Conservation (phyloP, 805 yeast genomes). For the Candida odintsovae region DNA sequence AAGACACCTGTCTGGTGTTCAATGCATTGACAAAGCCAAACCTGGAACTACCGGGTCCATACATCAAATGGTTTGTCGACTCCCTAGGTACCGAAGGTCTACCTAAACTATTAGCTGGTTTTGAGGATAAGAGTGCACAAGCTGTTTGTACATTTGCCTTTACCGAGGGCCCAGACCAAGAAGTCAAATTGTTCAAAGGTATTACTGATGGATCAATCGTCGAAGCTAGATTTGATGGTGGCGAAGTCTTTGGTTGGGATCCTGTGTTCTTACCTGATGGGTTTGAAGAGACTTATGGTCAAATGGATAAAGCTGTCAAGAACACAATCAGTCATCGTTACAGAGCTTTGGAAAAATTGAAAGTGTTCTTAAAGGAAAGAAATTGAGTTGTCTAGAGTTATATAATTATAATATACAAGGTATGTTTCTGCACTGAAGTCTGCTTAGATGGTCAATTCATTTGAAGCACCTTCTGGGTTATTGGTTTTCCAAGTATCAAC, state of each 20-base stretch:
- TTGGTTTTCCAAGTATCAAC: conserved; percentile 65
- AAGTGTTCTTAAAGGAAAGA: conserved; percentile 40
- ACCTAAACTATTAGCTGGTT: conserved; percentile 71
- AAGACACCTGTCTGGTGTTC: conserved; percentile 89
- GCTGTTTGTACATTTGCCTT: conserved; percentile 93
- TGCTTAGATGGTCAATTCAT: conserved; percentile 30
- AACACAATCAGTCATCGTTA: conserved; percentile 84
- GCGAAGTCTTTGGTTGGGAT: conserved; percentile 90
- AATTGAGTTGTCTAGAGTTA: conserved; percentile 9
- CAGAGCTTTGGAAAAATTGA: conserved; percentile 72
- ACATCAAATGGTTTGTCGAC: conserved; percentile 86
- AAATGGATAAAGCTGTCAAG: conserved; percentile 72
- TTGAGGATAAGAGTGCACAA: conserved; percentile 76
- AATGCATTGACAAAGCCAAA: conserved; percentile 59
- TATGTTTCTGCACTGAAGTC: neutral
- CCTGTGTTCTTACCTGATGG: conserved; percentile 84
- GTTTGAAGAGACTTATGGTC: conserved; percentile 74
- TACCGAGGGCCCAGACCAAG: conserved; percentile 73
- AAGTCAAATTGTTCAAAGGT: conserved; percentile 80
- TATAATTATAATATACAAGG: neutral
- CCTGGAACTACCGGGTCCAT: conserved; percentile 82
- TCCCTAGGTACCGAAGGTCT: conserved; percentile 71
- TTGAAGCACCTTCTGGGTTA: conserved; percentile 55
- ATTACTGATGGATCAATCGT: conserved; percentile 78
- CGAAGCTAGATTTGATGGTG: conserved; percentile 53